Percentiles rank a stretch among this genome's conserved stretches.
Conservation (phyloP, 2,329 filamentous ascomycete species). For the Penicillium thymicola region DNA sequence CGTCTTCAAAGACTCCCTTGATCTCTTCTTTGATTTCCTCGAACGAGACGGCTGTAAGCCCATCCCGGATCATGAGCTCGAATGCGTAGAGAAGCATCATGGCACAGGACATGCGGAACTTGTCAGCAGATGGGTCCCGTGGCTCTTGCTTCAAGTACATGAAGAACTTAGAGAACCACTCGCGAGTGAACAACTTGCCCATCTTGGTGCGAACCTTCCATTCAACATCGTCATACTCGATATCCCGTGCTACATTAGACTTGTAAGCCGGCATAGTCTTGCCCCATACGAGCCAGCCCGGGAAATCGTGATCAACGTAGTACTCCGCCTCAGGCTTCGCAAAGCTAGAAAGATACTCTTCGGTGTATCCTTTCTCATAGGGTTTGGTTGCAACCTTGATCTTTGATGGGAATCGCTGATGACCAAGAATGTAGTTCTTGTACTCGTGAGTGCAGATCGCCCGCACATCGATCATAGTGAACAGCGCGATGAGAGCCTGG, state of each 20-base stretch:
- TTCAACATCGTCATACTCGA: constrained; percentile 82
- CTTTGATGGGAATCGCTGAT: constrained; percentile 74
- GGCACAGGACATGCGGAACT: constrained; percentile 84
- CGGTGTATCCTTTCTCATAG: constrained; percentile 75
- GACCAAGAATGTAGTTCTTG: constrained; percentile 77
- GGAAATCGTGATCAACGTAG: constrained; percentile 86
- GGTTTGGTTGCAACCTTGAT: constrained; percentile 68
- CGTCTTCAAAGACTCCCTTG: constrained; percentile 77
- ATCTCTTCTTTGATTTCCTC: constrained; percentile 84
- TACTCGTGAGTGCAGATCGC: constrained; percentile 84
- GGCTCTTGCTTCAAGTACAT: constrained; percentile 95
- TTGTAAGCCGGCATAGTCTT: constrained; percentile 78
- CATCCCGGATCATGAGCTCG: constrained; percentile 76
- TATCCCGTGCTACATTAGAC: constrained; percentile 61
- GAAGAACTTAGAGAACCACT: constrained; percentile 87
- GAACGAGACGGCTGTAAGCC: constrained; percentile 71
- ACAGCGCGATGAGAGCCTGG: constrained; percentile 72
- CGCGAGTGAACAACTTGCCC: constrained; percentile 71
- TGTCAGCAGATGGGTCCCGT: constrained; percentile 72
- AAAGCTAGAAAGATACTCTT: constrained; percentile 74
- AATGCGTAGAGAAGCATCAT: constrained; percentile 87
- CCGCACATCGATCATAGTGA: constrained; percentile 82
- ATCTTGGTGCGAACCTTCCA: constrained; percentile 71
- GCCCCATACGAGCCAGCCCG: constrained; percentile 95
- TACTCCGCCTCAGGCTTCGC: constrained; percentile 75